A percentile compares a stretch with the other conserved stretches of the same genome.
Conservation (phyloP, 805 yeast species). For the Huiozyma sinensis region DNA sequence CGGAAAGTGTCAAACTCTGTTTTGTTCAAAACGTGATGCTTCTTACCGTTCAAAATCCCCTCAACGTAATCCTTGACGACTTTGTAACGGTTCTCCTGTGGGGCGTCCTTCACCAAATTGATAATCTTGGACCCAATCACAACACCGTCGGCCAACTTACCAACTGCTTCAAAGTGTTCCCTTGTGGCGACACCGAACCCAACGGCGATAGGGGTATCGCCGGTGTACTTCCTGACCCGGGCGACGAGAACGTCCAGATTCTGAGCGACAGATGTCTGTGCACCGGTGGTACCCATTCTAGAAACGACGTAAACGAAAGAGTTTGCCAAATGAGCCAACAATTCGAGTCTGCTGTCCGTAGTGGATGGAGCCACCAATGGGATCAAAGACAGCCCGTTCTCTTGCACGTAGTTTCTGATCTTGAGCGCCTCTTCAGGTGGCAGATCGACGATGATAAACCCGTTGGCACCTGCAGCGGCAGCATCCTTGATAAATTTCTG, state of each 20-base stretch:
- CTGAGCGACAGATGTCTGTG: slow-evolving; percentile 47
- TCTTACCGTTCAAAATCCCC: slow-evolving; percentile 55
- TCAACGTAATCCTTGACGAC: slow-evolving; percentile 58
- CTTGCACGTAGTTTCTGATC: slow-evolving; percentile 63
- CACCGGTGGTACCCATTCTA: slow-evolving; percentile 97
- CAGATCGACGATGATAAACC: slow-evolving; percentile 86
- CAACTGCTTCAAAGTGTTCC: slow-evolving; percentile 76
- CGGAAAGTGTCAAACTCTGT: slow-evolving; percentile 32
- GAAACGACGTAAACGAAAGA: slow-evolving; percentile 94
- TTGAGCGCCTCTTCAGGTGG: slow-evolving; percentile 97
- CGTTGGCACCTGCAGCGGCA: slow-evolving; percentile 86
- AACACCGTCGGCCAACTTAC: slow-evolving; percentile 82
- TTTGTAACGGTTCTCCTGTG: slow-evolving; percentile 46
- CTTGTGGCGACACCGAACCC: slow-evolving; percentile 96
- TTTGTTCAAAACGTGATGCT: slow-evolving; percentile 22
- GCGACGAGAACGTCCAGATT: slow-evolving; percentile 59
- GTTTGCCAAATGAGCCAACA: slow-evolving; percentile 79
- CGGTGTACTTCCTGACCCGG: slow-evolving; percentile 67
- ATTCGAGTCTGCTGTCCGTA: slow-evolving; percentile 73
- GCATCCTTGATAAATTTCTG: slow-evolving; percentile 67
- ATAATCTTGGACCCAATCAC: slow-evolving; percentile 89
- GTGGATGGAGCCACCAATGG: slow-evolving; percentile 97
- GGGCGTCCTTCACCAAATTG: slow-evolving; percentile 54
- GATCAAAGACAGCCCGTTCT: slow-evolving; percentile 66
- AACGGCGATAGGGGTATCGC: slow-evolving; percentile 77